A percentile compares a stretch with the other conserved stretches of the same genome.
These are phyloP conservation scores for Raffaelea arxii DNA, from an alignment of 2,329 filamentous ascomycete genomes.

Conservation along the genomic window DNA sequence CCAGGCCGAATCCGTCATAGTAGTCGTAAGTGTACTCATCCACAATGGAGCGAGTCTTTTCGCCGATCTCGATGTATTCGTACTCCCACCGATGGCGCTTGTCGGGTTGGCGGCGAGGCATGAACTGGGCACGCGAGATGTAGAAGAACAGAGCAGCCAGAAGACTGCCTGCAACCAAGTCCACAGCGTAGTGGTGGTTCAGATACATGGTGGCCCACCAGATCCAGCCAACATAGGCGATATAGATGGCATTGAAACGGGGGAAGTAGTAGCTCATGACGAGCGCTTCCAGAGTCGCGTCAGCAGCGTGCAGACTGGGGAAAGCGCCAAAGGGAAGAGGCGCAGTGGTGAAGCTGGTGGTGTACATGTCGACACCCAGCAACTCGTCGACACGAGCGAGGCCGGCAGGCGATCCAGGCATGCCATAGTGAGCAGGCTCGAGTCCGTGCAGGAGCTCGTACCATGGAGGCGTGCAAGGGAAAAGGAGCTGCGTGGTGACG, in stretches of 20 bases:
- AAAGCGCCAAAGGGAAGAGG: slow-evolving; percentile 93
- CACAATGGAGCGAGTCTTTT: slow-evolving; percentile 30
- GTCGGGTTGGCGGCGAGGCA: slow-evolving; percentile 72
- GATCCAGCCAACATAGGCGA: slow-evolving; percentile 81
- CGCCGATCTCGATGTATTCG: slow-evolving; percentile 81
- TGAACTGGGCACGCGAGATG: slow-evolving; percentile 66
- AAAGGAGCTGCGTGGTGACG: slow-evolving; percentile 78
- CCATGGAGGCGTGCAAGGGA: slow-evolving; percentile 94
- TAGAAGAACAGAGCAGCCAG: slow-evolving; percentile 74
- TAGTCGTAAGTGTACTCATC: slow-evolving; percentile 34
- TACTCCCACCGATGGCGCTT: slow-evolving; percentile 93
- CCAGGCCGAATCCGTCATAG: slow-evolving; percentile 35
- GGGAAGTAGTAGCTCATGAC: slow-evolving; percentile 94
- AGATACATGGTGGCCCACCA: slow-evolving; percentile 99
- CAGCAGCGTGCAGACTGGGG: slow-evolving; percentile 83
- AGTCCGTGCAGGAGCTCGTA: slow-evolving; percentile 91
- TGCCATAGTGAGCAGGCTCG: slow-evolving; percentile 84
- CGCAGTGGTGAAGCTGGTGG: slow-evolving; percentile 80
- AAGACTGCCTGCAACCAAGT: slow-evolving; percentile 77
- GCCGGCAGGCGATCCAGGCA: slow-evolving; percentile 80
- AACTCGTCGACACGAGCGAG: slow-evolving; percentile 80
- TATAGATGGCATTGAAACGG: slow-evolving; percentile 66
- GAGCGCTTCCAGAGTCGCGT: slow-evolving; percentile 78
- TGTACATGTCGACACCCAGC: slow-evolving; percentile 89
- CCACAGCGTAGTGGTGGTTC: slow-evolving; percentile 92